Evolutionary conservation across 371 early-diverging fungal species (phyloP).

Genomic region (Entomophthora muscae): DNA sequence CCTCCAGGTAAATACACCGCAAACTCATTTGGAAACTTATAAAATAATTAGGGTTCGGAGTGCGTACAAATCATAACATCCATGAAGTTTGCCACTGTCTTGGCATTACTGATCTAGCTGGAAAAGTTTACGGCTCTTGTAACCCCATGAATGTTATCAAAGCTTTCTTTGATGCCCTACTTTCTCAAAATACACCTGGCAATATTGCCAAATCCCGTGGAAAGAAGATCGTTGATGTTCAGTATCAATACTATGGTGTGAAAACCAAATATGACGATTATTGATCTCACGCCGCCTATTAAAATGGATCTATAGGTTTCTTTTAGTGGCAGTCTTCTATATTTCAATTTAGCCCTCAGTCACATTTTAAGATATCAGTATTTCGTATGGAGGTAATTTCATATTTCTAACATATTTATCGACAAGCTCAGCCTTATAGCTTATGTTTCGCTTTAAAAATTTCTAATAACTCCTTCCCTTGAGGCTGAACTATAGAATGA

Average conservation of each 20-base stretch:
- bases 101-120: conserved; percentile 86
- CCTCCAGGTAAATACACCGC: conserved; percentile 80
- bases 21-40: no score
- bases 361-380: no score
- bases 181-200: conserved; percentile 58
- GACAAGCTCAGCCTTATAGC: no score
- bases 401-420: no score
- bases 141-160: conserved; percentile 97
- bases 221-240: conserved; percentile 77
- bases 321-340: no score
- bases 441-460: no score
- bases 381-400: no score
- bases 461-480: no score
- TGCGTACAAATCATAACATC: conserved; percentile 76
- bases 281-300: no score
- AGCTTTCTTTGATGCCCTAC: conserved; percentile 85
- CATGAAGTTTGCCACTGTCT: conserved; percentile 90
- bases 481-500: no score
- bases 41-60: conserved; percentile 63
- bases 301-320: no score
- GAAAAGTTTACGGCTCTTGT: conserved; percentile 78
- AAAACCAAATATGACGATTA: background rate
- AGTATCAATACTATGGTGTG: conserved; percentile 55
- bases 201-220: conserved; percentile 83
- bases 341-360: no score